Evolutionary conservation across 352 stramenopile species (phyloP), one percentile per base, ranked within the genome.

Genomic region (Phytophthora citricola): DNA sequence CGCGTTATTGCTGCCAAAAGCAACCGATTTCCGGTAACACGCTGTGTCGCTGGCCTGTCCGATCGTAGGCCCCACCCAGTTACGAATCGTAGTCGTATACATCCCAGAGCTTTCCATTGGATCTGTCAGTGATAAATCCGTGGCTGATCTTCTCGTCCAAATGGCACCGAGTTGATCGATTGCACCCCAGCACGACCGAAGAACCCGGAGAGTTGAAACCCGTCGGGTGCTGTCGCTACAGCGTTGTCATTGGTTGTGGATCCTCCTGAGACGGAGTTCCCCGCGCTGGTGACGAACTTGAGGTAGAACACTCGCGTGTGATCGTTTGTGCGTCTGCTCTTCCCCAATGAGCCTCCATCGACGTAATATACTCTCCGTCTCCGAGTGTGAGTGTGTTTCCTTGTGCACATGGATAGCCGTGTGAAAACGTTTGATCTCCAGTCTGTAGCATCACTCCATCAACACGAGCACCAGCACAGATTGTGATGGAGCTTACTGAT

Each of bases 51-150:
- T 58, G 17, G 61, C 38, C 17, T 53, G 34, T 20, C 52, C 52
- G 39, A 66, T 58, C 1, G 44, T 63, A 20, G 46, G 52, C 5
- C 61, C 61, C 12, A 69, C 61, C 61, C 61, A 69, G 40, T 69
- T 69, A 43, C 58, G 66, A 26, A 66, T 66, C 3, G 45, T 39
- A 29, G 8, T 43, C 24, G 5, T 29, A 20, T 52, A 52, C 12
- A n/a, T 40, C 15, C 44, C 46, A 17, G 44, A 32, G 20, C 45
- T 26, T 32, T 39, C 26, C 15, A 36, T 11, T 32, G 22, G 14
- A 45, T 64, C 57, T 11, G 27, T 45, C 12, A 64, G 57, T 31
- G 20, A 51, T 29, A 64, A 20, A 11, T 39, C 24, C 11, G 22
- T 55, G 6, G 59, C 49, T 5, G 31, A 24, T 17, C 58, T 54